Conservation (phyloP, 2,329 filamentous ascomycete species). For the Seiridium cupressi region DNA sequence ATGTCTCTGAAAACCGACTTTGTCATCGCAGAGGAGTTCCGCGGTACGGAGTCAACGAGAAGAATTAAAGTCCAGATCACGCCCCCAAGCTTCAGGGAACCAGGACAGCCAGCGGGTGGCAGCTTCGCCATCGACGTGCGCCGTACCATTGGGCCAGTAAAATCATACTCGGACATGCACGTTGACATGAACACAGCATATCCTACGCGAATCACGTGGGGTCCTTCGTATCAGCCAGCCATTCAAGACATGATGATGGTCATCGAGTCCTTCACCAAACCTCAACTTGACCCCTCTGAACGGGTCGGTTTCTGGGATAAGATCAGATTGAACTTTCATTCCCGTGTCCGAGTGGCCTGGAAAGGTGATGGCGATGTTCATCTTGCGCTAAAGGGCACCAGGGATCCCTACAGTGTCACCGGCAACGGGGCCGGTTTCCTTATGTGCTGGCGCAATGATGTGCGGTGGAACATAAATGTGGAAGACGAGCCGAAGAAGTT, state of each 20-base stretch:
- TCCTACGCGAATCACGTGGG: conserved; percentile 94
- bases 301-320: conserved; percentile 98
- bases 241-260: conserved; percentile 99
- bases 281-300: conserved; percentile 89
- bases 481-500: conserved; percentile 88
- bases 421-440: conserved; percentile 92
- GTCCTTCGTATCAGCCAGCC: conserved; percentile 93
- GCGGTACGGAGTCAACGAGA: conserved; percentile 75
- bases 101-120: conserved; percentile 52
- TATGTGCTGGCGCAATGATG: conserved; percentile 98
- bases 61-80: conserved; percentile 82
- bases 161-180: conserved; percentile 90
- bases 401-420: conserved; percentile 91
- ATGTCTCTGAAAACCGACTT: conserved; percentile 87
- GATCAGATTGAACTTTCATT: conserved; percentile 91
- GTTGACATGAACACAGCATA: conserved; percentile 91
- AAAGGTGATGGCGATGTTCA: conserved; percentile 95
- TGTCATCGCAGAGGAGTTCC: conserved; percentile 91
- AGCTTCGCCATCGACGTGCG: conserved; percentile 83
- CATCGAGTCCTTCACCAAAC: conserved; percentile 95
- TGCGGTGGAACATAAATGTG: conserved; percentile 80
- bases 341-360: conserved; percentile 85
- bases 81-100: conserved; percentile 63
- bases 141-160: conserved; percentile 89
- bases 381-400: conserved; percentile 82